A percentile compares a stretch with the other conserved stretches of the same genome.
These are phyloP conservation scores for Xanthoceras sorbifolium DNA, from an alignment of 345 rosid genomes.

Conservation along the genomic window DNA sequence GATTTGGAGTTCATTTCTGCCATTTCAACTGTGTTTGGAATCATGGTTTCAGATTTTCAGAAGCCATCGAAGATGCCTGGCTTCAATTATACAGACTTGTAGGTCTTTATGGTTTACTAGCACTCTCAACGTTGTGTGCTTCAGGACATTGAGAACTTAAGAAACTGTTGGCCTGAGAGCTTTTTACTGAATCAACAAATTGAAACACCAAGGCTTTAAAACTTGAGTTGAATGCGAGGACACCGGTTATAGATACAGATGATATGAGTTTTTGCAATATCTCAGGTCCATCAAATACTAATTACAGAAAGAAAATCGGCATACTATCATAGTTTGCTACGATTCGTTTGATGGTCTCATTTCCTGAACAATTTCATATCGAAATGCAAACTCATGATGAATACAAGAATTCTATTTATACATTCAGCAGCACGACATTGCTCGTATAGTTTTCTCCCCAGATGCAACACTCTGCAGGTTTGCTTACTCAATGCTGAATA, in stretches of 20 bases:
- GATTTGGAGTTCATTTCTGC: background rate
- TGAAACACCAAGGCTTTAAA: background rate
- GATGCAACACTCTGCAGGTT: background rate
- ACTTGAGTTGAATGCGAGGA: background rate
- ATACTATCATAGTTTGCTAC: conserved; percentile 20
- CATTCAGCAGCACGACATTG: background rate
- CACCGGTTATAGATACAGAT: background rate
- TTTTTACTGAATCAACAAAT: background rate
- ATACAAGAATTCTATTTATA: background rate
- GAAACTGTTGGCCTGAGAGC: background rate
- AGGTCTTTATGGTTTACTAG: background rate
- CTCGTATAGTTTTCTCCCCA: background rate
- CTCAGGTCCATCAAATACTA: background rate
- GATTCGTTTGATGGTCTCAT: background rate
- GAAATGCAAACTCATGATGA: conserved; percentile 6
- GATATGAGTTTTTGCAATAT: conserved; percentile 9
- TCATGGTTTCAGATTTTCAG: no score
- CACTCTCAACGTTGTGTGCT: background rate
- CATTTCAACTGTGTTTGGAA: no score
- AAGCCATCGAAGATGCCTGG: no score
- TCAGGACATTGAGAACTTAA: no score
- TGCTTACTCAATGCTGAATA: conserved; percentile 30
- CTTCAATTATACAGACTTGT: no score
- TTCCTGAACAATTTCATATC: background rate
- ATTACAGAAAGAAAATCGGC: conserved; percentile 19